Evolutionary conservation across 1,139 yeast genomes (phyloP).

Genomic region (Hanseniaspora sp.): DNA sequence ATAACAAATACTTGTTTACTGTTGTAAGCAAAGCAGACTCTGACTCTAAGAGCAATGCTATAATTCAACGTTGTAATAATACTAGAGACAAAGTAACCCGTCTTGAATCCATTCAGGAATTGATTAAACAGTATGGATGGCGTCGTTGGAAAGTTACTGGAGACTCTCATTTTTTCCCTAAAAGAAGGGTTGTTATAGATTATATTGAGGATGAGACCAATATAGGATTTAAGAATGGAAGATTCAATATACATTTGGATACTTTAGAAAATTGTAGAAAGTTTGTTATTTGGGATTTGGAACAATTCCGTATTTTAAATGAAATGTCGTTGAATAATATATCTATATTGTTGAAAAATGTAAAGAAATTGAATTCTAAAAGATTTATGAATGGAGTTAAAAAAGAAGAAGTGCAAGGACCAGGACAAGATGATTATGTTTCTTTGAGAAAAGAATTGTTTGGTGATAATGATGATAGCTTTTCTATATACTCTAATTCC

Average conservation of each 20-base stretch:
- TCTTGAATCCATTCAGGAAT: constrained; percentile 26
- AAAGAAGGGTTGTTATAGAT: constrained; percentile 29
- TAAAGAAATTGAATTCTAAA: constrained; percentile 20
- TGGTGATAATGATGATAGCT: neutral
- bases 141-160: constrained; percentile 32
- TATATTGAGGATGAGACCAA: constrained; percentile 29
- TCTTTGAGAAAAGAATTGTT: constrained; percentile 1
- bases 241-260: constrained; percentile 25
- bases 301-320: constrained; percentile 28
- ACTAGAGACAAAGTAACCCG: constrained; percentile 18
- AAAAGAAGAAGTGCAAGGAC: neutral
- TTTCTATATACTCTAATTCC: constrained; percentile 6
- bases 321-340: constrained; percentile 28
- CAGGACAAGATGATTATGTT: neutral
- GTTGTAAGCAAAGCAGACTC: neutral
- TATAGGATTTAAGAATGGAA: constrained; percentile 27
- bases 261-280: constrained; percentile 28
- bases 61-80: neutral
- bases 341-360: constrained; percentile 27
- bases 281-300: constrained; percentile 28
- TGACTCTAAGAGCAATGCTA: neutral
- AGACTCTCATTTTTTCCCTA: constrained; percentile 32
- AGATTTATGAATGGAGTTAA: neutral
- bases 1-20: neutral
- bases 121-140: constrained; percentile 30